Evolutionary conservation across 2,329 filamentous ascomycete species (phyloP), one percentile per base, ranked within the genome.

Genomic region (Septoria petroselini): DNA sequence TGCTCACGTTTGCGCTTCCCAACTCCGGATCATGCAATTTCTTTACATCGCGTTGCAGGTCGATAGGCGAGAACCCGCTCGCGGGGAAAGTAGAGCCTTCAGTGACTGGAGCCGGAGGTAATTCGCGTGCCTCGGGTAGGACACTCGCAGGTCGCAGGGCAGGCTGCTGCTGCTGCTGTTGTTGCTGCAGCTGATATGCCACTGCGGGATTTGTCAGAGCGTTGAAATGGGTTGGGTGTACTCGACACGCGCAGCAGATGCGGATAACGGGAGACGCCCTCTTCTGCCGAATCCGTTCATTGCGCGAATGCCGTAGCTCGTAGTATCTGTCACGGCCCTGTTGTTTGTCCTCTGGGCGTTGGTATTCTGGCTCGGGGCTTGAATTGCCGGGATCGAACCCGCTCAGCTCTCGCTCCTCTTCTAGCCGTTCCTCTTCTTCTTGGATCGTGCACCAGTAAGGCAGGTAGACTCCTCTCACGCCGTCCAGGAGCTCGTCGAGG

Each of bases 401-500:
- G n/a, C 23, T 39, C 3, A 47, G 35, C 17, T 39, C 43, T 7
- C 31, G 43, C 17, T 47, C 43, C 21, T 59, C 58, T 27, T 47
- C 38, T 17, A 54, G 54, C 25, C 49, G 40, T 19, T 44, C 41
- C 9, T 42, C 35, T 31, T 48, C 50, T 21, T 58, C 50, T 17
- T 35, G 43, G 14, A 41, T 44, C 19, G 38, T 45, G n/a, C 50
- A 41, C 43, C 43, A 47, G 4, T 47, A 47, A 25, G 59, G 57
- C 19, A 60, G 43, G 52, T 57, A 67, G 18, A 61, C 58, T 37
- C 59, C 48, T 11, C 63, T 48, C 11, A 67, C 51, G 4, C 64
- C 59, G 39, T 63, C 59, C 12, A 66, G 57, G 17, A 66, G 34
- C 41, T 67, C 64, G 7, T 62, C 57, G 29, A 66, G 46, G 14